These are phyloP conservation scores for Stachybotrys chartarum DNA, from an alignment of 2,329 filamentous ascomycete genomes.

Conservation along the genomic window DNA sequence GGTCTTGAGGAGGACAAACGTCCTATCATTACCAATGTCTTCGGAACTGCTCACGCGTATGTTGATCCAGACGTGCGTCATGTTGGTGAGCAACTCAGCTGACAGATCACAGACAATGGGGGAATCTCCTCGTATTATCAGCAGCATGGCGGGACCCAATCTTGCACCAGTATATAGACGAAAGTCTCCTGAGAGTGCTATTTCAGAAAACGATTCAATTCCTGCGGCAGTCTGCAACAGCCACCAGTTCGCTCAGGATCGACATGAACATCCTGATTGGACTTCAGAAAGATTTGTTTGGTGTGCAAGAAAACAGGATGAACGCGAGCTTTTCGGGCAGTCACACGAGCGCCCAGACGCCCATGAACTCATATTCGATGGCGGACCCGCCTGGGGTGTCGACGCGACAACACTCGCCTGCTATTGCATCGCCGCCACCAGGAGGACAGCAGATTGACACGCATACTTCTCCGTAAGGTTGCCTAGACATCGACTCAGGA, in stretches of 20 bases:
- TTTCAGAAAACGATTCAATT: conserved; percentile 71
- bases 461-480: not conserved
- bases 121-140: conserved; percentile 85
- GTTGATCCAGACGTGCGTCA: conserved; percentile 25
- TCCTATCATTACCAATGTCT: conserved; percentile 88
- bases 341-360: not conserved
- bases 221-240: conserved; percentile 60
- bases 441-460: not conserved
- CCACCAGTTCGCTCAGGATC: conserved; percentile 65
- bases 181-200: conserved; percentile 48
- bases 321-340: conserved; percentile 3
- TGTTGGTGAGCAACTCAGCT: not conserved
- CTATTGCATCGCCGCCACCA: not conserved
- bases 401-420: not conserved
- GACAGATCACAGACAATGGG: conserved; percentile 68
- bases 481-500: not conserved
- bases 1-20: conserved; percentile 51
- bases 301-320: conserved; percentile 16
- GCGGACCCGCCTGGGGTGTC: not conserved
- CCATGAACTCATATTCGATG: conserved; percentile 2
- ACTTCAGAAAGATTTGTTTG: conserved; percentile 39
- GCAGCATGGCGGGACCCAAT: conserved; percentile 66
- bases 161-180: conserved; percentile 51
- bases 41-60: conserved; percentile 94
- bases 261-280: conserved; percentile 69